Evolutionary conservation across 2,329 filamentous ascomycete species (phyloP), one percentile per base, ranked within the genome.

Genomic region (Septoria petroselini): DNA sequence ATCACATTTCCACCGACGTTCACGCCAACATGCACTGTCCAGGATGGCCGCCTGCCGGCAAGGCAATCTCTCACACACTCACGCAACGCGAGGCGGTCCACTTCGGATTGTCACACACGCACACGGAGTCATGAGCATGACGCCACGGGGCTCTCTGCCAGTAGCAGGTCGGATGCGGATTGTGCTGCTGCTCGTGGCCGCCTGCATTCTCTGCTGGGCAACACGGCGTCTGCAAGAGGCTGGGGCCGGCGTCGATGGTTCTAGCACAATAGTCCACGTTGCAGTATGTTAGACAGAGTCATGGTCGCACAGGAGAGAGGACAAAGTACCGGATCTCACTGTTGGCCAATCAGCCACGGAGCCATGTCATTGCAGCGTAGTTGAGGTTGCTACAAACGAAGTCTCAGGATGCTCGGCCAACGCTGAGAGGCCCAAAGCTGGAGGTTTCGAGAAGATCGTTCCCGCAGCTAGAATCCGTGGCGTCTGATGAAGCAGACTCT

Each of bases 151-250:
- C 4, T 4, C 11, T 4, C 30, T 12, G 30, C 11, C 30, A 33
- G 30, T n/a, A 12, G 4, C 11, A 7, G 6, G 30, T 12, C 11
- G 11, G 11, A 15, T 33, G 5, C 5, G 30, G 11, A 15, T 33
- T 5, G 14, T 5, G 12, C 4, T 6, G 12, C 30, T 38, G 35
- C 39, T 41, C 48, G 15, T 27, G 35, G 33, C 19, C 19, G 41
- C 48, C 21, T 41, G 48, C 48, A 40, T 44, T 31, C 21, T n/a
- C 27, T 31, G 29, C 38, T 19, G 34, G 35, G 41, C n/a, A 50
- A 45, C 48, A 33, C 23, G 37, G 33, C 48, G 42, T 19, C 12
- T 31, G 48, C 48, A 51, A 34, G 48, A 44, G 35, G 34, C 35
- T 45, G 42, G 42, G 21, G 5, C 12, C 30, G 30, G 30, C 14